Conservation (phyloP, 768 basidiomycete species). For the Boletales sp. region DNA sequence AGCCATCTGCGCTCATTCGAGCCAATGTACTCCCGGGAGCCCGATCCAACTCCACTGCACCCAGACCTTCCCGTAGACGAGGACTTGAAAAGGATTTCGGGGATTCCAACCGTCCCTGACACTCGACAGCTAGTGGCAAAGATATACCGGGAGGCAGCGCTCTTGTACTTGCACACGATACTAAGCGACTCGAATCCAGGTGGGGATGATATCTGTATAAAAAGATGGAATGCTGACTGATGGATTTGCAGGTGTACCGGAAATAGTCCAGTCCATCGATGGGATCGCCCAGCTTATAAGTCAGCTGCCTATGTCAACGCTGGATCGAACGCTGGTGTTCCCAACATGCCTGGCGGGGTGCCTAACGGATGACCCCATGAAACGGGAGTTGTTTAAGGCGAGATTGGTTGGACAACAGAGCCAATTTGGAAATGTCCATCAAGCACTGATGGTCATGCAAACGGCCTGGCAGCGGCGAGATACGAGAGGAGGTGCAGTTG, state of each 20-base stretch:
- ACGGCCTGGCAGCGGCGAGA: slow-evolving; percentile 68
- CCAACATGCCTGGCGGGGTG: slow-evolving; percentile 73
- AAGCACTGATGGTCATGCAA: slow-evolving; percentile 61
- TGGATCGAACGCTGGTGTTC: slow-evolving; percentile 68
- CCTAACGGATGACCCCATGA: slow-evolving; percentile 61
- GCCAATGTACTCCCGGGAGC: slow-evolving; percentile 26
- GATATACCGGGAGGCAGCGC: slow-evolving; percentile 62
- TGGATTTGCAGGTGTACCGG: slow-evolving; percentile 56
- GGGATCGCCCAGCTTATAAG: slow-evolving; percentile 50
- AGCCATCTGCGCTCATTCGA: slow-evolving; percentile 50
- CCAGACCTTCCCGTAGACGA: slow-evolving; percentile 32
- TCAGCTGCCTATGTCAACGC: slow-evolving; percentile 51
- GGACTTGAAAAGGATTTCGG: slow-evolving; percentile 26
- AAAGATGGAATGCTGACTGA: background rate
- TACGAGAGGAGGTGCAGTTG: slow-evolving; percentile 46
- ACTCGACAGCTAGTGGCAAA: slow-evolving; percentile 46
- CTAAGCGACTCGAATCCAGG: slow-evolving; percentile 68
- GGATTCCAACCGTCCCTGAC: slow-evolving; percentile 37
- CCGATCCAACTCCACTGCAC: slow-evolving; percentile 38
- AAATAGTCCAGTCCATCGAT: slow-evolving; percentile 59
- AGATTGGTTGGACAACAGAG: slow-evolving; percentile 53
- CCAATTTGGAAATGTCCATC: slow-evolving; percentile 57
- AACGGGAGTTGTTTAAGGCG: slow-evolving; percentile 55
- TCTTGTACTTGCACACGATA: slow-evolving; percentile 68
- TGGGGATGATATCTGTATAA: slow-evolving; percentile 32